phyloP scores from a whole-genome alignment of 192 early-diverging fungal genomes.

The Coemansia sp. region DNA sequence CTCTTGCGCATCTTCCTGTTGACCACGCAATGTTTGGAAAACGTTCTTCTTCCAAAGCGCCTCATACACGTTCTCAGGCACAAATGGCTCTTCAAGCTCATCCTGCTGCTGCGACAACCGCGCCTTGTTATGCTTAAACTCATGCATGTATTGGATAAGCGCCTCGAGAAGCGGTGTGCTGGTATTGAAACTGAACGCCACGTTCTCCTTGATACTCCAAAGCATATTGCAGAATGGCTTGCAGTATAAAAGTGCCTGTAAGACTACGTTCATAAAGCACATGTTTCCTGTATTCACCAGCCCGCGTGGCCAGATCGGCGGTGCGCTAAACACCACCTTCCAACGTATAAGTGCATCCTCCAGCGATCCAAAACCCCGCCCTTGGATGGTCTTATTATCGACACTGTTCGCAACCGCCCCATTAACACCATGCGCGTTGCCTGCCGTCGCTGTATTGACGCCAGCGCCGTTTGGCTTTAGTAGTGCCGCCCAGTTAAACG shows the following conservation, averaged over 20 bases:
- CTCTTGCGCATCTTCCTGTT: conserved; percentile 98
- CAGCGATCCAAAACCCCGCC: conserved; percentile 28
- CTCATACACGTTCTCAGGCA: conserved; percentile 92
- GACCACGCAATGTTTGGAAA: conserved; percentile 80
- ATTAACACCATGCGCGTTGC: conserved; percentile 1
- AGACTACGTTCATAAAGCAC: conserved; percentile 97
- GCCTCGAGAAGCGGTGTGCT: conserved; percentile 82
- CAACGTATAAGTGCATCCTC: conserved; percentile 37
- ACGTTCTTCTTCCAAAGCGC: conserved; percentile 75
- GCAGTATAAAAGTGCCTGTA: conserved; percentile 92
- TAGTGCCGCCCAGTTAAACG: conserved; percentile 42
- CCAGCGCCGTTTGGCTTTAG: conserved; percentile 10
- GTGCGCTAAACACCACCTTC: conserved; percentile 22
- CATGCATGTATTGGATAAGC: conserved; percentile 57
- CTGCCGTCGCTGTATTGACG: background rate
- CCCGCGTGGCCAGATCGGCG: conserved; percentile 79
- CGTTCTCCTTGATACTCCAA: conserved; percentile 60
- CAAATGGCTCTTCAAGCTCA: conserved; percentile 69
- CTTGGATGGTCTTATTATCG: conserved; percentile 3
- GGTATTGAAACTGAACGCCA: conserved; percentile 69
- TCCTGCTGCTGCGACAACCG: conserved; percentile 51
- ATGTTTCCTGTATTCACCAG: conserved; percentile 96
- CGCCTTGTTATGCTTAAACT: conserved; percentile 45
- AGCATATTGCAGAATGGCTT: conserved; percentile 90
- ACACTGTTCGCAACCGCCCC: background rate